These are phyloP conservation scores for Pseudocercospora fuligena DNA, from an alignment of 2,329 filamentous ascomycete species.

Conservation along the genomic window DNA sequence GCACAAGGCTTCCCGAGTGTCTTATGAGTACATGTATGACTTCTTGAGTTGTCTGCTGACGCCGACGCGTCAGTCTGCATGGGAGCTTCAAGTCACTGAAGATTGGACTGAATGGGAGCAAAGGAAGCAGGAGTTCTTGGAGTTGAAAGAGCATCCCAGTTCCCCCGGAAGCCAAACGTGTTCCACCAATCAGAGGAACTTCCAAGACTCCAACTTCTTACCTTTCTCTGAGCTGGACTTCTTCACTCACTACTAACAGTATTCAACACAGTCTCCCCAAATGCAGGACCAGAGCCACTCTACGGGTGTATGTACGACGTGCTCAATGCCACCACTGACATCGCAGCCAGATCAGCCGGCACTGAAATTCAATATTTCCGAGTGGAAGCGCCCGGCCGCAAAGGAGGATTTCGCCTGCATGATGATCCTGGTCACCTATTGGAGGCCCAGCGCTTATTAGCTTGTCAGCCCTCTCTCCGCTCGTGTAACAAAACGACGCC, in stretches of 20 bases:
- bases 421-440: background rate
- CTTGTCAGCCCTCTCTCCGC: constrained; percentile 1
- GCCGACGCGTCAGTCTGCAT: background rate
- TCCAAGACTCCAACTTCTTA: too few species aligned
- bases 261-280: background rate
- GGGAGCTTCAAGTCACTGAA: background rate
- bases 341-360: constrained; percentile 1
- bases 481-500: constrained; percentile 5
- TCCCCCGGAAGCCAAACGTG: too few species aligned
- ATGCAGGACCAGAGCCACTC: background rate
- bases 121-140: too few species aligned
- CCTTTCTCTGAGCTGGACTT: background rate
- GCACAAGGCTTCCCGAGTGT: background rate
- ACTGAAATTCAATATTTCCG: background rate
- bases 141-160: too few species aligned
- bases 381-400: constrained; percentile 3
- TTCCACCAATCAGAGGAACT: too few species aligned
- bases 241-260: background rate
- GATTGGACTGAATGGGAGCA: too few species aligned
- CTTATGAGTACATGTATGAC: background rate
- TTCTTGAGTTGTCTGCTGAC: background rate
- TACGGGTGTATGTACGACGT: background rate
- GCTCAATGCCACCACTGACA: background rate
- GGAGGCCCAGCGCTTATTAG: constrained; percentile 5
- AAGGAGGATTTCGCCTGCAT: background rate